Base-by-base conservation (phyloP, 345 rosid species). In the Sisymbrium irio region DNA sequence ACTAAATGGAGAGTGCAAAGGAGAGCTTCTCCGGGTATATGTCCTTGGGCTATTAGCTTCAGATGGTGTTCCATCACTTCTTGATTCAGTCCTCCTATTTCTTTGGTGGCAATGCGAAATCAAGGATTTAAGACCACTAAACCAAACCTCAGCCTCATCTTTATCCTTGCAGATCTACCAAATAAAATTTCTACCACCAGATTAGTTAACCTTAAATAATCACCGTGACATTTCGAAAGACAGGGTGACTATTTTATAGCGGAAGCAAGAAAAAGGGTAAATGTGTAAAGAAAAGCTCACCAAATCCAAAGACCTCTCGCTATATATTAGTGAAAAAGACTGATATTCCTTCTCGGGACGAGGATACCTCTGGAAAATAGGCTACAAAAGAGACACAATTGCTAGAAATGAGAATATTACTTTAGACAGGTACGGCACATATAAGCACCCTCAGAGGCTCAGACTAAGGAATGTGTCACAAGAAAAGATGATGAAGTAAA, bases 271-370 rank as follows among this genome's bases (percentile, higher is more conserved):
- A 22, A 22, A 22, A 22, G 8, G 8, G 56, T 25, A 56, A 37
- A 9, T 15, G 57, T 53, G 6, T 10, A 9, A 73, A 83, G 63
- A 51, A 53, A 67, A 53, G 27, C 86, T 85, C 82, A 95, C 99
- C 98, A 92, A 74, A 85, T 95, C 99, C 71, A 95, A 76, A 32
- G 99, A 92, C 49, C 99, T 89, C 60, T 92, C 99, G 78, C 82
- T 90, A 77, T 95, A 95, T 78, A 90, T 95, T 62, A 95, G 94
- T 53, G 99, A 95, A 84, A 95, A 92, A 9, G 99, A 95, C 81
- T 95, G 99, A 72, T 92, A 95, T 79, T 95, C 99, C 87, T 95
- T 95, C 86, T 95, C 99, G 8, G 99, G 99, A 20, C 98, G 92
- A 44, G 97, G 99, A 84, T 90, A 83, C 81, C 99, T 85, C 82